Evolutionary conservation across 176 grass and related monocot genomes (phyloP).

Genomic region (Aegilops tauschii): DNA sequence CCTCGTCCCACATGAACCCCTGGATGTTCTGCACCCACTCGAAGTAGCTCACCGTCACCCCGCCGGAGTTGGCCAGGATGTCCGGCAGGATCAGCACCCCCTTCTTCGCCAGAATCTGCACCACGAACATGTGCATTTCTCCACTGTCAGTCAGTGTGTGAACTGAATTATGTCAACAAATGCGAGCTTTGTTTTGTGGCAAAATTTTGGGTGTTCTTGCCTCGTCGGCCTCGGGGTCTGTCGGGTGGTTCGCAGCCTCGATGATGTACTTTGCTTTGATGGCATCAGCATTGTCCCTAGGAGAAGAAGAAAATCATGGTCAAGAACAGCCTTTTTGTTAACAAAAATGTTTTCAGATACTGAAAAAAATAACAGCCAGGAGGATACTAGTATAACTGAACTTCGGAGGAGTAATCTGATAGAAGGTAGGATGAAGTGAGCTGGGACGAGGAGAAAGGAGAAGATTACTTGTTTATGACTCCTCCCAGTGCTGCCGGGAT

Average conservation of each 20-base stretch:
- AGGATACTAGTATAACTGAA: background rate
- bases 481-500: slow-evolving; percentile 83
- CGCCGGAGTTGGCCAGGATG: slow-evolving; percentile 79
- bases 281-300: slow-evolving; percentile 85
- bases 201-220: background rate
- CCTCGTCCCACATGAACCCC: slow-evolving; percentile 97
- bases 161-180: background rate
- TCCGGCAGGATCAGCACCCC: slow-evolving; percentile 88
- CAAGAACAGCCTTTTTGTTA: background rate
- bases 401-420: background rate
- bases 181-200: background rate
- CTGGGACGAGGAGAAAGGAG: background rate
- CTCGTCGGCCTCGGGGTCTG: slow-evolving; percentile 95
- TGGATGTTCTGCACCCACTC: slow-evolving; percentile 99
- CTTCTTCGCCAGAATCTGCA: slow-evolving; percentile 91
- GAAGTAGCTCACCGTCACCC: slow-evolving; percentile 95
- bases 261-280: slow-evolving; percentile 95
- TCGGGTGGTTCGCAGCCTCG: slow-evolving; percentile 97
- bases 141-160: background rate
- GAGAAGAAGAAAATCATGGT: background rate
- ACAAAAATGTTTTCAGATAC: background rate
- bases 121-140: background rate
- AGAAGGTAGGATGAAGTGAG: background rate
- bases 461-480: slow-evolving; percentile 70
- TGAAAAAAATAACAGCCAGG: background rate